Percentiles rank a stretch among this genome's conserved stretches.
phyloP scores from a whole-genome alignment of 2,329 filamentous ascomycete genomes.

The Zymoseptoria tritici region DNA sequence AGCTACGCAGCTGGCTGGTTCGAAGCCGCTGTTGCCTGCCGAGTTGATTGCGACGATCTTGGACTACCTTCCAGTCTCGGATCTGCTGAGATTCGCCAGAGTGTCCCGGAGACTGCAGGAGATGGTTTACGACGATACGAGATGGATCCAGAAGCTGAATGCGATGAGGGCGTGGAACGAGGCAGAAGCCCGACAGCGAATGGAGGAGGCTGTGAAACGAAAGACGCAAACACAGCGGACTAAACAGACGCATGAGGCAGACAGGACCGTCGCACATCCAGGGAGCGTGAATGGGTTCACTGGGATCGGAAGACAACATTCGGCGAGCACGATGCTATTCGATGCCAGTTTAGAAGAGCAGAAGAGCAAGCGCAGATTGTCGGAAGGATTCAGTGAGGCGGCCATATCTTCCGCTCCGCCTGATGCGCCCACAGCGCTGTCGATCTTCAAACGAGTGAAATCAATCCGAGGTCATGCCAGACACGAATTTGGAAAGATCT shows the following conservation, averaged over 20 bases:
- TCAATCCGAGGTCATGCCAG: slow-evolving; percentile 80
- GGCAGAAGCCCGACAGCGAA: slow-evolving; percentile 68
- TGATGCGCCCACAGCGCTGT: slow-evolving; percentile 59
- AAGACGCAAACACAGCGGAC: slow-evolving; percentile 50
- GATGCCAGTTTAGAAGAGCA: slow-evolving; percentile 65
- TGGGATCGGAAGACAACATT: slow-evolving; percentile 26
- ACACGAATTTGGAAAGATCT: slow-evolving; percentile 84
- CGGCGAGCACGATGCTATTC: slow-evolving; percentile 57
- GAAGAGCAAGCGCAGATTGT: slow-evolving; percentile 41
- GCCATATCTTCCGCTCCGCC: slow-evolving; percentile 39
- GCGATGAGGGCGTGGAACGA: slow-evolving; percentile 93
- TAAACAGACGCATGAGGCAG: slow-evolving; percentile 35
- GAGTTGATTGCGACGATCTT: slow-evolving; percentile 85
- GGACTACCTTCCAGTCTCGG: slow-evolving; percentile 77
- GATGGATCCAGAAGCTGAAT: slow-evolving; percentile 82
- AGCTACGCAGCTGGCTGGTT: slow-evolving; percentile 70
- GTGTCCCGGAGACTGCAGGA: slow-evolving; percentile 82
- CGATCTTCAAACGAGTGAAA: slow-evolving; percentile 60
- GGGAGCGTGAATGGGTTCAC: slow-evolving; percentile 32
- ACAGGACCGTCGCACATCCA: slow-evolving; percentile 29
- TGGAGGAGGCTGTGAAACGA: slow-evolving; percentile 59
- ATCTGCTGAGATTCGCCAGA: slow-evolving; percentile 77
- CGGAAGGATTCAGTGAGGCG: slow-evolving; percentile 76
- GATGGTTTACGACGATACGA: slow-evolving; percentile 97
- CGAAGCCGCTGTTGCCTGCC: slow-evolving; percentile 75